Conservation (phyloP, 257 asterid species). For the Lycium ferocissimum region DNA sequence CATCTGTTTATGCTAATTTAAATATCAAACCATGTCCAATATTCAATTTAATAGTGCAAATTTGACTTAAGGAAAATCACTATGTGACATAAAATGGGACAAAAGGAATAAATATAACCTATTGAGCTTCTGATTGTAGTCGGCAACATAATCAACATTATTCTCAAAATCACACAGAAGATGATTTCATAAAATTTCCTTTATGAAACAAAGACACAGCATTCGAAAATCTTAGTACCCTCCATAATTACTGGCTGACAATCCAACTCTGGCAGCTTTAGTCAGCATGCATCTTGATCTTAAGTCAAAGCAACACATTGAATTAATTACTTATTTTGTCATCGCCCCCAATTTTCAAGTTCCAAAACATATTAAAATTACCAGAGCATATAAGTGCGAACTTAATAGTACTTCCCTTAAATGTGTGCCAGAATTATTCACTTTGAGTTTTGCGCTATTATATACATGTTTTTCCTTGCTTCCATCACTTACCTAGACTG, state of each 20-base stretch:
- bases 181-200: not conserved
- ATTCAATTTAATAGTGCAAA: conserved; percentile 14
- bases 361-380: not conserved
- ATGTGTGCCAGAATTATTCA: not conserved
- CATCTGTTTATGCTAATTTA: not conserved
- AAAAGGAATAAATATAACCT: not conserved
- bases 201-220: conserved; percentile 2
- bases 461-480: not conserved
- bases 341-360: not conserved
- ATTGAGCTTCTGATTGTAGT: not conserved
- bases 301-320: not conserved
- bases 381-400: not conserved
- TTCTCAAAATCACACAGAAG: conserved; percentile 10
- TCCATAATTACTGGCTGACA: not conserved
- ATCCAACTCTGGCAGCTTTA: conserved; percentile 21
- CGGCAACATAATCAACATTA: not conserved
- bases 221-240: not conserved
- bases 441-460: not conserved
- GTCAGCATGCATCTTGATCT: not conserved
- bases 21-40: not conserved
- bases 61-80: not conserved
- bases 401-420: not conserved
- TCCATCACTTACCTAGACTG: not conserved
- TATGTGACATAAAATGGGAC: not conserved
- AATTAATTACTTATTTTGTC: conserved; percentile 14